These are phyloP conservation scores for Chaetomiaceae sp. DNA, from an alignment of 2,329 filamentous ascomycete species.

Conservation along the genomic window DNA sequence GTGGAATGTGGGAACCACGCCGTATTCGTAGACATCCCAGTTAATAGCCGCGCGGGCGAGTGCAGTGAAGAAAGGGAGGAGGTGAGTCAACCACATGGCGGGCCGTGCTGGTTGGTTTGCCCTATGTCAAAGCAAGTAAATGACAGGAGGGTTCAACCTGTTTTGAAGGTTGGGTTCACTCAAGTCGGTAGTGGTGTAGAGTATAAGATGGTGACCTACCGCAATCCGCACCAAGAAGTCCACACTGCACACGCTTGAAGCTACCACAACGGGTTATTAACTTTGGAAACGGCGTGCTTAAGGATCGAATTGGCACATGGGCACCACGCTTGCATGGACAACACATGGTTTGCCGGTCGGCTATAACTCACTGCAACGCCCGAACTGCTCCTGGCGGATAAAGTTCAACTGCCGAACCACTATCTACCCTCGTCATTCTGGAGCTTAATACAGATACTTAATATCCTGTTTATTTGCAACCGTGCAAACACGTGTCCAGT, in stretches of 20 bases:
- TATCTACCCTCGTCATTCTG: background rate
- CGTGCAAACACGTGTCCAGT: slow-evolving; percentile 17
- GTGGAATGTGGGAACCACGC: slow-evolving; percentile 26
- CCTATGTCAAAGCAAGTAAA: too few species aligned
- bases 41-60: slow-evolving; percentile 20
- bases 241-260: too few species aligned
- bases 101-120: too few species aligned
- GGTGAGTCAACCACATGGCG: too few species aligned
- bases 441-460: background rate
- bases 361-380: slow-evolving; percentile 9
- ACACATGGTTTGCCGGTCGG: background rate
- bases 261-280: too few species aligned
- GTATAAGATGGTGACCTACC: too few species aligned
- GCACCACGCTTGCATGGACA: too few species aligned
- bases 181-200: too few species aligned
- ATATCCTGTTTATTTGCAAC: slow-evolving; percentile 11
- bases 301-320: background rate
- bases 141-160: too few species aligned
- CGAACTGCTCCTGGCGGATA: slow-evolving; percentile 5
- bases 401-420: slow-evolving; percentile 17
- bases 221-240: too few species aligned
- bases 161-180: too few species aligned
- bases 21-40: slow-evolving; percentile 27
- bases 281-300: background rate
- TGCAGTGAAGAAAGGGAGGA: background rate